Conservation (phyloP, 2,329 filamentous ascomycete species). For the Ceratocystis destructans region DNA sequence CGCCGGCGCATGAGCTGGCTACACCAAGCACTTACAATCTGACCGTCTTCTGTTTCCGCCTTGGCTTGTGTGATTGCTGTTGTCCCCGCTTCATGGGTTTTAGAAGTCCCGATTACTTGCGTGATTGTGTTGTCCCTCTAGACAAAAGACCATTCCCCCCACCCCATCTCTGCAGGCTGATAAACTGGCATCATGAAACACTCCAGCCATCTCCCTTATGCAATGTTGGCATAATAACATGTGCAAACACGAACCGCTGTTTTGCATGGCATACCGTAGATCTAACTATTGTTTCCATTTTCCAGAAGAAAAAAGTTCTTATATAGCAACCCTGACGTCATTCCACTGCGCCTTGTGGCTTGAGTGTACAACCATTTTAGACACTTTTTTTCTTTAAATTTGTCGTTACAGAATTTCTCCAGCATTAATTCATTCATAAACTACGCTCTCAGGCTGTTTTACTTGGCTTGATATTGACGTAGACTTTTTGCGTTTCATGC, state of each 20-base stretch:
- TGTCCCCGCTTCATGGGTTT: too few species aligned
- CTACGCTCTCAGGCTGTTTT: not conserved
- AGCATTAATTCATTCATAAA: not conserved
- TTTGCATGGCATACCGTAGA: not conserved
- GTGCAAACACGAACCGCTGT: not conserved
- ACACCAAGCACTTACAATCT: too few species aligned
- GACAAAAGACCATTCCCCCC: too few species aligned
- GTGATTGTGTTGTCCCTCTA: too few species aligned
- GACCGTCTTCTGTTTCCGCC: too few species aligned
- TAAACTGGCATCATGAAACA: not conserved
- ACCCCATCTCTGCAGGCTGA: not conserved
- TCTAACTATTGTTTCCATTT: not conserved
- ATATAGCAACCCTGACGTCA: not conserved
- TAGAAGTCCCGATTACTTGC: too few species aligned
- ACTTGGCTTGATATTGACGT: not conserved
- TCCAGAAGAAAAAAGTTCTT: not conserved
- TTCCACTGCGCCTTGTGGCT: not conserved
- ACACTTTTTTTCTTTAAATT: not conserved
- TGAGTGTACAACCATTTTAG: not conserved
- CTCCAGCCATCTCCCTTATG: constrained; percentile 5
- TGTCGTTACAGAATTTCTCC: not conserved
- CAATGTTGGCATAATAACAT: not conserved
- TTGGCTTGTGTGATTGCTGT: too few species aligned
- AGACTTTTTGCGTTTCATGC: too few species aligned
- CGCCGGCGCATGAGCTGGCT: too few species aligned